Base-by-base conservation (phyloP, 2,329 filamentous ascomycete species). In the Alternaria angustiovoidea region DNA sequence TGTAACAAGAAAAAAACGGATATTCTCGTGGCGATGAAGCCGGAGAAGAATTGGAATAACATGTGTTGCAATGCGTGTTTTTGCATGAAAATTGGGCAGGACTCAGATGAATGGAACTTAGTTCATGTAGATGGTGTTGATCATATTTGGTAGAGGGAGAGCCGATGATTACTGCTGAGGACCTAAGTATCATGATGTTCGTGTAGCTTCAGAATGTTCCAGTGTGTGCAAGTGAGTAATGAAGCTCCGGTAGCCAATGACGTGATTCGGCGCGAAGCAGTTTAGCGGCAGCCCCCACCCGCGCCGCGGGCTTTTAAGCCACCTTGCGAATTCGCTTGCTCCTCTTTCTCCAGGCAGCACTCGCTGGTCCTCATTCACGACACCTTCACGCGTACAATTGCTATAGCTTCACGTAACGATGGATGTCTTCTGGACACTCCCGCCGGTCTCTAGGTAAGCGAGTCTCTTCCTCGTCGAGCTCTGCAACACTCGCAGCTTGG, bases 341-440 rank as follows among this genome's bases (percentile, higher is more conserved):
- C 66, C 59, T 22, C 67, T 51, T 57, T 65, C 59, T 71, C 66
- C 59, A 78, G 75, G 75, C 75, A 76, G 76, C 74, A 65, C 30
- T 57, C 47, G 72, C 75, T 76, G 72, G 62, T 71, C 70, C 73
- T 75, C 68, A 65, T 64, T 63, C 66, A 69, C 41, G 62, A 63
- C 60, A 57, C 58, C 59, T 64, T 51, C 47, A 48, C 61, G 47
- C 55, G 44, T 59, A 69, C 69, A 52, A 63, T 69, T 65, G 49
- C 57, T 65, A 59, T 61, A 64, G 59, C 60, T 65, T 47, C 61
- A 61, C 48, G 57, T 51, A 58, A 73, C 68, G 57, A 86, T 88
- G 84, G 87, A 89, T 78, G 81, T 82, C 64, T 90, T 89, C 75
- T 89, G 87, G 86, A 82, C 84, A 68, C 84, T 87, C 69, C 89